Conservation (phyloP, 2,329 filamentous ascomycete genomes). For the Teratosphaeria viscida region DNA sequence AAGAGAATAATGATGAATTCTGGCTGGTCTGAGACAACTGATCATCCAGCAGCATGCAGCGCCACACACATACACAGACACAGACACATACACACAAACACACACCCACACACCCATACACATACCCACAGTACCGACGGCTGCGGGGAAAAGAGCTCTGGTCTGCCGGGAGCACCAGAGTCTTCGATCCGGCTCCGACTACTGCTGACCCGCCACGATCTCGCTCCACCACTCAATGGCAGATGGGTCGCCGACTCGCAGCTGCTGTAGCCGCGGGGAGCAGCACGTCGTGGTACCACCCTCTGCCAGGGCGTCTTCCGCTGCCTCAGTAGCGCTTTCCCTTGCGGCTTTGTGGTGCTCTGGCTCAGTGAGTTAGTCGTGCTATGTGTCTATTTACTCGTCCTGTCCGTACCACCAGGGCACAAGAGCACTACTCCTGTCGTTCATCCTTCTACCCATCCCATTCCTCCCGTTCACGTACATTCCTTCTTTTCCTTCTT, state of each 20-base stretch:
- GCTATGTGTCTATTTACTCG: constrained; percentile 9
- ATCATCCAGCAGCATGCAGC: not conserved
- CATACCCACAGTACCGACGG: not conserved
- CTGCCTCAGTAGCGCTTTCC: constrained; percentile 6
- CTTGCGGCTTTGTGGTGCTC: constrained; percentile 20
- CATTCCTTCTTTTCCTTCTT: constrained; percentile 1
- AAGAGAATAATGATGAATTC: not conserved
- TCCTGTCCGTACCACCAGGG: constrained; percentile 10
- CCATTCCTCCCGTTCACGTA: constrained; percentile 2
- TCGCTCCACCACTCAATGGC: not conserved
- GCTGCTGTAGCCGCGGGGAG: constrained; percentile 8
- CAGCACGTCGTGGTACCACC: constrained; percentile 12
- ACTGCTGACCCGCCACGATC: not conserved
- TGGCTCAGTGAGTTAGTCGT: not conserved
- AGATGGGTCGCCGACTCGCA: not conserved
- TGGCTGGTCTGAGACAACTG: constrained; percentile 2
- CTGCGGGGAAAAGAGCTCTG: not conserved
- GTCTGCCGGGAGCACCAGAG: not conserved
- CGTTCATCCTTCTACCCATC: constrained; percentile 6
- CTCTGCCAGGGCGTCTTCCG: constrained; percentile 12
- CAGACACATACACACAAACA: no score
- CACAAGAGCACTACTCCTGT: constrained; percentile 2
- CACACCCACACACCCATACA: no score
- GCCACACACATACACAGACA: not conserved
- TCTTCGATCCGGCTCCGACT: not conserved